These are phyloP conservation scores for Colletotrichum truncatum DNA, from an alignment of 2,329 filamentous ascomycete genomes.

Conservation along the genomic window DNA sequence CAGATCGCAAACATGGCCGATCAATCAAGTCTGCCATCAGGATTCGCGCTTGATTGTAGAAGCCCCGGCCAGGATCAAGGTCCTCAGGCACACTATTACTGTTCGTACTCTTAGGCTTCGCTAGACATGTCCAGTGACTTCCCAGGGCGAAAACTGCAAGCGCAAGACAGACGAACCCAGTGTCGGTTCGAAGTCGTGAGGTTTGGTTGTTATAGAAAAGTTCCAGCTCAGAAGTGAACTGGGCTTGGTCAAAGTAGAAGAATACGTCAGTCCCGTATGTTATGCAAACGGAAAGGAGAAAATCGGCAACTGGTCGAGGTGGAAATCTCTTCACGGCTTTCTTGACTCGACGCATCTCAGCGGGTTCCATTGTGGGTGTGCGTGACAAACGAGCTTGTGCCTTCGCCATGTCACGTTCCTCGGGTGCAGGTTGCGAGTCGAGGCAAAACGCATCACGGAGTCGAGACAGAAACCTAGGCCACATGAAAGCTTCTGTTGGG, in stretches of 20 bases:
- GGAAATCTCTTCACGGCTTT: constrained; percentile 37
- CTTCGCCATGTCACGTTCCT: constrained; percentile 32
- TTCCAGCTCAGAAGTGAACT: constrained; percentile 36
- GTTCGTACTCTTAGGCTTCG: constrained; percentile 33
- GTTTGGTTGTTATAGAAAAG: constrained; percentile 36
- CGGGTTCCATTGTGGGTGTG: constrained; percentile 19
- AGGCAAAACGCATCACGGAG: constrained; percentile 38
- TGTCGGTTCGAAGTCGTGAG: constrained; percentile 33
- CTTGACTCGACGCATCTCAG: constrained; percentile 33
- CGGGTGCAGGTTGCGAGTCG: constrained; percentile 28
- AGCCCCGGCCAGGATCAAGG: constrained; percentile 40
- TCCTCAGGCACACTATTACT: neutral
- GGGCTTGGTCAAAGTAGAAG: constrained; percentile 41
- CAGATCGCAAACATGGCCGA: constrained; percentile 39
- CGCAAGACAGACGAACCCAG: constrained; percentile 37
- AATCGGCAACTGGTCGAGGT: constrained; percentile 38
- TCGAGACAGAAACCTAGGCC: constrained; percentile 37
- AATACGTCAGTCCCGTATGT: constrained; percentile 38
- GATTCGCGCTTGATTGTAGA: constrained; percentile 39
- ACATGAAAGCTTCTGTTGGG: constrained; percentile 35
- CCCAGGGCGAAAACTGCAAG: constrained; percentile 41
- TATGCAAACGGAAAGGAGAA: constrained; percentile 40
- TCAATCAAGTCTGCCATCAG: constrained; percentile 46
- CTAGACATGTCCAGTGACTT: constrained; percentile 44
- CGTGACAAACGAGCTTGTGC: constrained; percentile 32